phyloP scores from a whole-genome alignment of 1,284 basidiomycete species.

The Fomitopsis palustris region DNA sequence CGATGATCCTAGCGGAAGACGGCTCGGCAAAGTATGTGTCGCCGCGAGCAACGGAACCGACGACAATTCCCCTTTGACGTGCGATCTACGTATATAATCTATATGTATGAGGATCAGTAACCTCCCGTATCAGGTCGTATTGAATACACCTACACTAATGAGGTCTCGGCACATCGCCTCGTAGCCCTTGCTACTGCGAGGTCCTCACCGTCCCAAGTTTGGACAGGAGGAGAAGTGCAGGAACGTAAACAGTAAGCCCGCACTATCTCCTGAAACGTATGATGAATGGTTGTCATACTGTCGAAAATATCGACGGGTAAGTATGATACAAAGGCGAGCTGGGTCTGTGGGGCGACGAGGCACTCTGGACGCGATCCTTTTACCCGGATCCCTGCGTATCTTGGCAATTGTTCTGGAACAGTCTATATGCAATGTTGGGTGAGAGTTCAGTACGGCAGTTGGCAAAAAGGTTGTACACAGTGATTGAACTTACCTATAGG shows the following conservation, averaged over 20 bases:
- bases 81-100: too few species aligned
- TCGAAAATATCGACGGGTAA: neutral
- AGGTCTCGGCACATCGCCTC: too few species aligned
- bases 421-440: neutral
- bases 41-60: too few species aligned
- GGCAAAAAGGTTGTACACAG: neutral
- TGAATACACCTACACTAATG: too few species aligned
- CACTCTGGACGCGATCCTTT: too few species aligned
- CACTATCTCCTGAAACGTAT: neutral
- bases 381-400: neutral
- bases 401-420: neutral
- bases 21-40: too few species aligned
- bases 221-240: neutral
- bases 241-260: neutral
- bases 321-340: neutral
- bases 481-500: neutral
- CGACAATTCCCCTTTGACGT: too few species aligned
- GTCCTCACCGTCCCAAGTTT: neutral
- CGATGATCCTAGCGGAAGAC: neutral
- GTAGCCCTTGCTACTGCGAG: too few species aligned
- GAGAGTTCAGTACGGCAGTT: neutral
- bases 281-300: neutral
- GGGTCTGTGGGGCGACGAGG: neutral
- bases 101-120: too few species aligned
- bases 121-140: too few species aligned